A percentile compares a stretch with the other conserved stretches of the same genome.
Conservation (phyloP, 106 monocot species). For the Platanthera zijinensis region DNA sequence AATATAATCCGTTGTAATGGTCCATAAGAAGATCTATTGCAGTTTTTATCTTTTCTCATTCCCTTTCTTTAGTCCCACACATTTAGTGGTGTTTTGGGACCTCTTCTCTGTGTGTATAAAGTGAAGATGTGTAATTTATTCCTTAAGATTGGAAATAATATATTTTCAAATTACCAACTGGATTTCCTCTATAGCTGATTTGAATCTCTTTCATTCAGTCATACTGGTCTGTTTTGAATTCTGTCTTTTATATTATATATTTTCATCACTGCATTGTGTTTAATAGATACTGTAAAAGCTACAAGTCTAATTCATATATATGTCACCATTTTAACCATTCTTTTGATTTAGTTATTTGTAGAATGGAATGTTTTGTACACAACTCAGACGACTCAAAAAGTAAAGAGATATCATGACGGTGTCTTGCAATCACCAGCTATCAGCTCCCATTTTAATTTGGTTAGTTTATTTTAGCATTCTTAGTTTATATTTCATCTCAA, state of each 20-base stretch:
- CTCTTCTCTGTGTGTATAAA: too few species aligned
- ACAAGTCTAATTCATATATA: neutral
- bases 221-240: neutral
- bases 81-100: too few species aligned
- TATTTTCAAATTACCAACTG: neutral
- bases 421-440: conserved; percentile 31
- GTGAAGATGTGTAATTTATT: too few species aligned
- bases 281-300: neutral
- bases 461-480: conserved; percentile 8
- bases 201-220: neutral
- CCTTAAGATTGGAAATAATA: too few species aligned
- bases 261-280: neutral
- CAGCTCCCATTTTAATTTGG: conserved; percentile 57
- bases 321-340: neutral
- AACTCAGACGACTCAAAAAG: conserved; percentile 68
- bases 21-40: neutral
- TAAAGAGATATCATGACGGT: conserved; percentile 90
- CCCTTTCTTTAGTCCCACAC: neutral
- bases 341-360: conserved; percentile 17
- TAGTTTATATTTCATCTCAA: neutral
- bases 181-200: neutral
- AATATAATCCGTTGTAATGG: too few species aligned
- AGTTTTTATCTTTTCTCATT: neutral
- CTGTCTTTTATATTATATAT: neutral
- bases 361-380: conserved; percentile 88